Conservation (phyloP, 331 rosid genomes). For the Malus hybrid region DNA sequence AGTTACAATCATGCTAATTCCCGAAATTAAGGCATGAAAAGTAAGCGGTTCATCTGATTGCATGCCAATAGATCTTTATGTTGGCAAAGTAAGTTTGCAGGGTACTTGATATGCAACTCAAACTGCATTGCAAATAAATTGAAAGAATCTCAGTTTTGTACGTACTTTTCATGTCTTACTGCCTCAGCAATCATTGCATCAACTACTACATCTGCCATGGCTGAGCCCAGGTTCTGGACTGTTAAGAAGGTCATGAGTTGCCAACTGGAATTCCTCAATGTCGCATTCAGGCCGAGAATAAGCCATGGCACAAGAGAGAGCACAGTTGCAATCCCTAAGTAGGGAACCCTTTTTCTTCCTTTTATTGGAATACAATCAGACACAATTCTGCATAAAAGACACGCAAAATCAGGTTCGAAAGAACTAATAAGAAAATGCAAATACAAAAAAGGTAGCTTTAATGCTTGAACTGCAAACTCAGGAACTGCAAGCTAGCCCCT, state of each 20-base stretch:
- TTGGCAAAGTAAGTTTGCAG: not conserved
- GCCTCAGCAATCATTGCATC: constrained; percentile 98
- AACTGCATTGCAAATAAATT: not conserved
- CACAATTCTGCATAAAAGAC: constrained; percentile 49
- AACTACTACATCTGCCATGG: constrained; percentile 87
- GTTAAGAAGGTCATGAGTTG: constrained; percentile 61
- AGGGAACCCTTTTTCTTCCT: constrained; percentile 80
- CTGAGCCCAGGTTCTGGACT: constrained; percentile 77
- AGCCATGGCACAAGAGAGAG: constrained; percentile 82
- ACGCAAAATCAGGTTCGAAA: constrained; percentile 22
- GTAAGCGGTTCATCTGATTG: not conserved
- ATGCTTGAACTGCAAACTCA: not conserved
- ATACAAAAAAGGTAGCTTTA: not conserved
- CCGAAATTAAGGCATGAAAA: not conserved
- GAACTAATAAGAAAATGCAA: constrained; percentile 6
- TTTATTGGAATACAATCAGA: constrained; percentile 82
- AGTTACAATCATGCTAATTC: not conserved
- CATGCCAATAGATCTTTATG: not conserved
- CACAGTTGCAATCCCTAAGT: constrained; percentile 67
- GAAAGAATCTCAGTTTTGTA: constrained; percentile 15
- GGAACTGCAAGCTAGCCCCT: not conserved
- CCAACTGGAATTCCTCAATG: constrained; percentile 57
- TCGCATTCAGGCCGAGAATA: constrained; percentile 46
- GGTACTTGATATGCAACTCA: not conserved
- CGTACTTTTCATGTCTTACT: constrained; percentile 63